phyloP scores from a whole-genome alignment of 2,329 filamentous ascomycete genomes.

The Ascochyta rabiei region DNA sequence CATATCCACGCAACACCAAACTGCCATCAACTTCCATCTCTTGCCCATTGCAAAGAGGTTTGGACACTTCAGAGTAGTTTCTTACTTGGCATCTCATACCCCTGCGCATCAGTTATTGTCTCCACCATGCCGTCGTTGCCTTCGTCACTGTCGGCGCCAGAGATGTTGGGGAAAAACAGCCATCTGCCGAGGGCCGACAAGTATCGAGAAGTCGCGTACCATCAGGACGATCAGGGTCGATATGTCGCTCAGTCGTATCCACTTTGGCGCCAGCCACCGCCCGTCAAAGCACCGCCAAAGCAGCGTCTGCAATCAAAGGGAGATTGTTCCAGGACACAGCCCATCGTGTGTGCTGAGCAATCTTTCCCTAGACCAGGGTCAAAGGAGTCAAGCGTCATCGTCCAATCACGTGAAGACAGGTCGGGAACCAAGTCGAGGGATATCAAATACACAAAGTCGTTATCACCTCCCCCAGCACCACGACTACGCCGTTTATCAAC shows the following conservation, averaged over 20 bases:
- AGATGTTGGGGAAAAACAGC: too few species aligned
- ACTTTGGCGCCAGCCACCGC: not conserved
- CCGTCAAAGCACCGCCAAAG: not conserved
- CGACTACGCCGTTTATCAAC: conserved; percentile 38
- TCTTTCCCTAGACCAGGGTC: not conserved
- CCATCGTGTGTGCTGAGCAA: not conserved
- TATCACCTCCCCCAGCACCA: conserved; percentile 42
- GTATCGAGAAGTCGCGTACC: conserved; percentile 35
- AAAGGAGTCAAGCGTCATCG: conserved; percentile 19
- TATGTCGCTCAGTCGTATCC: conserved; percentile 31
- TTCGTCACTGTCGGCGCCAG: not conserved
- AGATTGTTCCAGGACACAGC: not conserved
- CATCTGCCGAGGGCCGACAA: not conserved
- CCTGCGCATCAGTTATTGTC: not conserved
- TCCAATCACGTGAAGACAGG: conserved; percentile 21
- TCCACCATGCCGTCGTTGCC: conserved; percentile 33
- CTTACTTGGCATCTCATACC: not conserved
- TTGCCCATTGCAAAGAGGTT: not conserved
- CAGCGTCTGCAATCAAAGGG: not conserved
- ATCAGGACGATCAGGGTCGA: conserved; percentile 26
- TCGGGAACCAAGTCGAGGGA: not conserved
- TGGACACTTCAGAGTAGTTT: not conserved
- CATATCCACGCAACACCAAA: conserved; percentile 5
- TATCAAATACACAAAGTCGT: not conserved
- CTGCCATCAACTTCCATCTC: conserved; percentile 2